Evolutionary conservation across 176 grass and related monocot species (phyloP).

Genomic region (Cymbopogon citratus): DNA sequence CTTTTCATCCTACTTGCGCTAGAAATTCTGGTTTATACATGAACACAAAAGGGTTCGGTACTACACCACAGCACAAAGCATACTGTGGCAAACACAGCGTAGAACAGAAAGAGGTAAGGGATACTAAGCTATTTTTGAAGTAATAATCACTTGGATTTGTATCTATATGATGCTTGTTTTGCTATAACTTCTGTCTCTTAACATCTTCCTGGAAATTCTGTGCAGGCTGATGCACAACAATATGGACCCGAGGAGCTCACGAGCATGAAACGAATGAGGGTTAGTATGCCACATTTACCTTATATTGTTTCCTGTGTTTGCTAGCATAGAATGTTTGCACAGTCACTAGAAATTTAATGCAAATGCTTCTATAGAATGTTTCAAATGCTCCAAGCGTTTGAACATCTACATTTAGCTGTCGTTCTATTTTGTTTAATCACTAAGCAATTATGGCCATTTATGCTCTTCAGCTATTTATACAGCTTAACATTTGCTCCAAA

Average conservation of each 20-base stretch:
- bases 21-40: conserved; percentile 86
- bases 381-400: not conserved
- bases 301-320: conserved; percentile 4
- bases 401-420: not conserved
- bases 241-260: conserved; percentile 81
- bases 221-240: conserved; percentile 59
- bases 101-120: conserved; percentile 69
- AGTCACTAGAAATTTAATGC: not conserved
- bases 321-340: not conserved
- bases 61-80: conserved; percentile 58
- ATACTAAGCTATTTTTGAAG: conserved; percentile 11
- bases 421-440: not conserved
- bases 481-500: conserved; percentile 7
- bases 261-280: conserved; percentile 82
- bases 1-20: conserved; percentile 56
- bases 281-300: conserved; percentile 38
- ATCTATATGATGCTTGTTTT: conserved; percentile 16
- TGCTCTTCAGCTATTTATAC: not conserved
- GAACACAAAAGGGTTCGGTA: conserved; percentile 65
- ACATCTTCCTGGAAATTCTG: conserved; percentile 20
- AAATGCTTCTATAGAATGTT: not conserved
- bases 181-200: conserved; percentile 25
- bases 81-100: conserved; percentile 79
- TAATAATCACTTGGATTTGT: conserved; percentile 8
- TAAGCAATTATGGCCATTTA: not conserved